Conservation (phyloP, 2,329 filamentous ascomycete species). For the Venturia oleaginea region DNA sequence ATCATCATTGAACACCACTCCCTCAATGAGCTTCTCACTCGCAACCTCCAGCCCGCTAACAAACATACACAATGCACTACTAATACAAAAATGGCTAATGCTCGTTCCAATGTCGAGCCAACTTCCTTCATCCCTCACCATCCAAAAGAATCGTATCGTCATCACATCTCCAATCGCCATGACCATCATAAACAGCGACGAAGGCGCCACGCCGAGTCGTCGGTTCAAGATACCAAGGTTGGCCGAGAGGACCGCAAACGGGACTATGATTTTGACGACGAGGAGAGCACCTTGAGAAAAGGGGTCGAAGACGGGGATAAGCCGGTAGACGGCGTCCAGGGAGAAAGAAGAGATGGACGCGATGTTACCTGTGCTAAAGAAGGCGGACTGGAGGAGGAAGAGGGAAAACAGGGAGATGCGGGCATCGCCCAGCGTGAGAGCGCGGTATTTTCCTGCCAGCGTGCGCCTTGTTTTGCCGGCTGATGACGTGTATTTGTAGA, state of each 20-base stretch:
- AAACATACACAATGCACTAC: slow-evolving; percentile 81
- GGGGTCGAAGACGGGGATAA: slow-evolving; percentile 88
- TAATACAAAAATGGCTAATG: slow-evolving; percentile 92
- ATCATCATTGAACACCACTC: slow-evolving; percentile 54
- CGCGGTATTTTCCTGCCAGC: slow-evolving; percentile 45
- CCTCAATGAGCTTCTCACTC: slow-evolving; percentile 72
- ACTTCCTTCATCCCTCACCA: slow-evolving; percentile 89
- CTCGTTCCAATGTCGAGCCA: slow-evolving; percentile 98
- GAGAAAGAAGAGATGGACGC: slow-evolving; percentile 91
- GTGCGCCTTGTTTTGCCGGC: slow-evolving; percentile 31
- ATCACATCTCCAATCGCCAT: slow-evolving; percentile 87
- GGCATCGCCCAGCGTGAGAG: slow-evolving; percentile 71
- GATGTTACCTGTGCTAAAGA: slow-evolving; percentile 95
- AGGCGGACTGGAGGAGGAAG: slow-evolving; percentile 85
- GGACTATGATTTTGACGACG: slow-evolving; percentile 82
- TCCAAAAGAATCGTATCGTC: slow-evolving; percentile 95
- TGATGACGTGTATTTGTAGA: slow-evolving; percentile 42
- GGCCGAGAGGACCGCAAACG: slow-evolving; percentile 84
- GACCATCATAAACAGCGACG: slow-evolving; percentile 81
- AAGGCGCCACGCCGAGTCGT: slow-evolving; percentile 72
- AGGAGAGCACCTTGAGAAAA: slow-evolving; percentile 84
- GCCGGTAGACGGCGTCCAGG: slow-evolving; percentile 76
- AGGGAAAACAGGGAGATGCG: slow-evolving; percentile 92
- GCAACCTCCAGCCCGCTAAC: slow-evolving; percentile 79
- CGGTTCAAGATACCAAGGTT: slow-evolving; percentile 91